phyloP scores from a whole-genome alignment of 75 land plant genomes.

The Picea glauca region DNA sequence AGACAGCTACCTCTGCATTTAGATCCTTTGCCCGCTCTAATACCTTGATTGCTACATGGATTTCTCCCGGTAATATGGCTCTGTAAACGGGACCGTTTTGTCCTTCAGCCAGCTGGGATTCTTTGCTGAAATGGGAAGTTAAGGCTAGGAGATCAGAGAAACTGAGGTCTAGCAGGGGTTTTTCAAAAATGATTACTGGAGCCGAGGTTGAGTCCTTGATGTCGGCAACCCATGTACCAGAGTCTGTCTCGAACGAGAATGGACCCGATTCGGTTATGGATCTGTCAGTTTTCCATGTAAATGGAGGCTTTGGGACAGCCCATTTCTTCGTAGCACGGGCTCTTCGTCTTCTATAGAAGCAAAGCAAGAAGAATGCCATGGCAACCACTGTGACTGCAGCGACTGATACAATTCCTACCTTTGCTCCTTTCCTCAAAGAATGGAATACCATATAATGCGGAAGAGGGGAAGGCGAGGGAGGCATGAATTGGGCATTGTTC shows the following conservation, averaged over 20 bases:
- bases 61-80: conserved; percentile 68
- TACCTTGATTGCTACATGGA: conserved; percentile 76
- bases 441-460: background rate
- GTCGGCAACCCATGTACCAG: conserved; percentile 56
- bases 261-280: background rate
- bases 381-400: background rate
- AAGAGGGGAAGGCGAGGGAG: background rate
- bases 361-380: background rate
- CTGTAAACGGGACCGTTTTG: conserved; percentile 65
- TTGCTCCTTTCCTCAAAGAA: background rate
- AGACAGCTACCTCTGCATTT: conserved; percentile 25
- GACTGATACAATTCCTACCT: conserved; percentile 2
- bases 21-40: conserved; percentile 25
- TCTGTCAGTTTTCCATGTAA: too few species aligned
- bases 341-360: background rate
- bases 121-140: conserved; percentile 65
- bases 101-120: conserved; percentile 64
- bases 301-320: conserved; percentile 15
- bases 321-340: conserved; percentile 20
- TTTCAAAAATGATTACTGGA: conserved; percentile 67
- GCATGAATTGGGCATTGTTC: background rate
- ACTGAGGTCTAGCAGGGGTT: conserved; percentile 66
- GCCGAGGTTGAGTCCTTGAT: conserved; percentile 45
- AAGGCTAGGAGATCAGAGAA: conserved; percentile 66
- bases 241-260: conserved; percentile 38